Percentiles rank a stretch among this genome's conserved stretches.
Conservation (phyloP, 148 eudicot genomes). For the Simmondsia chinensis region DNA sequence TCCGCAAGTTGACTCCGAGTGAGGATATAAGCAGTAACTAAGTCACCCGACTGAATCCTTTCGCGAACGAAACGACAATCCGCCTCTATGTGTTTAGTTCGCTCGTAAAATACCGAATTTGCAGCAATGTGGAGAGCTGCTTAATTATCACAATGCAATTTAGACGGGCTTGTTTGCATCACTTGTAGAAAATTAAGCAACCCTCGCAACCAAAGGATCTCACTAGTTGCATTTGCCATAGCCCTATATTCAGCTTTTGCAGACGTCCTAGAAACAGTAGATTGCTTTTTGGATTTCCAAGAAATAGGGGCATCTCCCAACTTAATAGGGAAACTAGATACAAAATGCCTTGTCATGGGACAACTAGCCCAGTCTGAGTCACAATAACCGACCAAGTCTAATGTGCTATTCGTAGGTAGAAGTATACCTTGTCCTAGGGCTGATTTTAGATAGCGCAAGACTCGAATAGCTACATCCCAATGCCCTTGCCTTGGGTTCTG, state of each 20-base stretch:
- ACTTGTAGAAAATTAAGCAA: background rate
- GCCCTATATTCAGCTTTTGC: no score
- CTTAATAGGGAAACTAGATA: background rate
- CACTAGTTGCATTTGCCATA: background rate
- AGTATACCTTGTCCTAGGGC: background rate
- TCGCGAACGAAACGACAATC: no score
- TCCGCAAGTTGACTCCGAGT: no score
- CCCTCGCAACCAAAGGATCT: background rate
- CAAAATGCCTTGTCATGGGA: background rate
- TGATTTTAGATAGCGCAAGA: background rate
- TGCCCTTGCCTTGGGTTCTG: background rate
- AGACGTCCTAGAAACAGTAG: background rate
- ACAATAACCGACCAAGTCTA: background rate
- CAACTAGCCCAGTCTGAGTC: slow-evolving; percentile 1
- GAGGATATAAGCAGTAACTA: no score
- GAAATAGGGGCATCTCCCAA: background rate
- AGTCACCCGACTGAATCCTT: no score
- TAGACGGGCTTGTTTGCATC: background rate
- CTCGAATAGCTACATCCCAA: background rate
- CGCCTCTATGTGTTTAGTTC: background rate
- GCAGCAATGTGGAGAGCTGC: background rate
- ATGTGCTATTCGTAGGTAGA: background rate
- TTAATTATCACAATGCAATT: background rate
- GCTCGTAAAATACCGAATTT: background rate
- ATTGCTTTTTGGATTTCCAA: background rate